Conservation (phyloP, 768 basidiomycete genomes). For the Naganishia vaughanmartiniae region DNA sequence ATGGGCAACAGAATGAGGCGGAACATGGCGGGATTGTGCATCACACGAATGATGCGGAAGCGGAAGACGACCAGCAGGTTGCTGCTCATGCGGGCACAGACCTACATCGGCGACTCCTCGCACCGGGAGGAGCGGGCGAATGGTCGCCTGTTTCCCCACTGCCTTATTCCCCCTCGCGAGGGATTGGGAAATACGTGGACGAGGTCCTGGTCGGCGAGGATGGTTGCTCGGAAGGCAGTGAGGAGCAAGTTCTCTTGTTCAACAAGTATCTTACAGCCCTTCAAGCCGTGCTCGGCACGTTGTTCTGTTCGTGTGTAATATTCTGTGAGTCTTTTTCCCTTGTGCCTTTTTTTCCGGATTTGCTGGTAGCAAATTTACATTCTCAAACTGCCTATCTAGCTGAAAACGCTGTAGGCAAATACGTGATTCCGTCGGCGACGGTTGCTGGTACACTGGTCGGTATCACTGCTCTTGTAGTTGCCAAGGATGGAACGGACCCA, state of each 20-base stretch:
- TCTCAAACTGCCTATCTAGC: conserved; percentile 11
- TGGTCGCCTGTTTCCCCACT: neutral
- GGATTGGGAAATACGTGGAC: neutral
- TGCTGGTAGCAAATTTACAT: too few relatives aligned
- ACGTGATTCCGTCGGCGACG: conserved; percentile 55
- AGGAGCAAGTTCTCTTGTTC: conserved; percentile 45
- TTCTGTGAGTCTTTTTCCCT: conserved; percentile 61
- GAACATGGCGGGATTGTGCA: conserved; percentile 8
- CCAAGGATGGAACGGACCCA: conserved; percentile 61
- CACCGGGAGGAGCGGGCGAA: conserved; percentile 32
- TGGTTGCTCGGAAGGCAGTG: conserved; percentile 7
- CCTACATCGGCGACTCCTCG: conserved; percentile 48
- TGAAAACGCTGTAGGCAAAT: conserved; percentile 23
- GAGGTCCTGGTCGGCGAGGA: neutral
- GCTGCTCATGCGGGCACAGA: conserved; percentile 40
- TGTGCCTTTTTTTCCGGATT: too few relatives aligned
- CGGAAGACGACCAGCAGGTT: conserved; percentile 35
- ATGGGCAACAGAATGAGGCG: conserved; percentile 63
- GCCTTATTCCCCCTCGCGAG: neutral
- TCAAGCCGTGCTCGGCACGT: conserved; percentile 78
- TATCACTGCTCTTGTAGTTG: conserved; percentile 62
- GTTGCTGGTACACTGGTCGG: conserved; percentile 61
- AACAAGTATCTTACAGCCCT: conserved; percentile 73
- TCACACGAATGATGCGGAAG: conserved; percentile 31
- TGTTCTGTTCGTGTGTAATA: conserved; percentile 72